A percentile compares a stretch with the other conserved stretches of the same genome.
Conservation (phyloP, 2,329 filamentous ascomycete species). For the Albophoma yamanashiensis region DNA sequence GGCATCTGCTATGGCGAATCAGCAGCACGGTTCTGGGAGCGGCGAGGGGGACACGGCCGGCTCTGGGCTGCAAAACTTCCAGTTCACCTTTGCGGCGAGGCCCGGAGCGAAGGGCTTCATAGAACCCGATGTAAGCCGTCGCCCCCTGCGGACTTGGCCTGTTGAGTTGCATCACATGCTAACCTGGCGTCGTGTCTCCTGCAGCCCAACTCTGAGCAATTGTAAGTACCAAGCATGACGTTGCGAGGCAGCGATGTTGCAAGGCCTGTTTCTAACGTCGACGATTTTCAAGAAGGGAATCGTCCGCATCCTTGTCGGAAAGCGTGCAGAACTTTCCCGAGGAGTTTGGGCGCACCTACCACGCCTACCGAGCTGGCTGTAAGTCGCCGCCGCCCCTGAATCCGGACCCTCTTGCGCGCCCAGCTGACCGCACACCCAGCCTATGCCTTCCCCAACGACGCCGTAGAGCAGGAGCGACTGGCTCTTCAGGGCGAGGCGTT, state of each 20-base stretch:
- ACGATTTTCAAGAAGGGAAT: constrained; percentile 6
- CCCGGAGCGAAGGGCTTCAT: constrained; percentile 18
- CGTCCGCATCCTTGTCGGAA: constrained; percentile 27
- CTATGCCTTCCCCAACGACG: constrained; percentile 35
- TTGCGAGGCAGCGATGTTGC: not conserved
- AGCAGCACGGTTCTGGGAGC: not conserved
- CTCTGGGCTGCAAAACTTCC: constrained; percentile 7
- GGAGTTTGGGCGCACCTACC: constrained; percentile 35
- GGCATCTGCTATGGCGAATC: not conserved
- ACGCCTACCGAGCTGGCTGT: constrained; percentile 37
- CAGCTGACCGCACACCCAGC: constrained; percentile 15
- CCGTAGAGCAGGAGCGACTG: constrained; percentile 28
- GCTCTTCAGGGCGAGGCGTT: constrained; percentile 27
- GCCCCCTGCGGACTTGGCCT: not conserved
- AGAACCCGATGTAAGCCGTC: constrained; percentile 20
- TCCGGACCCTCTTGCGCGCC: too few relatives aligned
- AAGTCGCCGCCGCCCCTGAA: constrained; percentile 11
- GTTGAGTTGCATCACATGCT: constrained; percentile 3
- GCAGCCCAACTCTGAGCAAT: constrained; percentile 11
- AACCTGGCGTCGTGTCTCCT: constrained; percentile 4
- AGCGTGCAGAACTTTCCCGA: constrained; percentile 30
- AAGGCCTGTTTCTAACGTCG: not conserved
- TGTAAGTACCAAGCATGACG: constrained; percentile 9
- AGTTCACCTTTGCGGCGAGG: constrained; percentile 22
- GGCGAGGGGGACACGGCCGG: not conserved